Evolutionary conservation across 345 rosid genomes (phyloP), one percentile per base, ranked within the genome.

Genomic region (Gossypium mustelinum): DNA sequence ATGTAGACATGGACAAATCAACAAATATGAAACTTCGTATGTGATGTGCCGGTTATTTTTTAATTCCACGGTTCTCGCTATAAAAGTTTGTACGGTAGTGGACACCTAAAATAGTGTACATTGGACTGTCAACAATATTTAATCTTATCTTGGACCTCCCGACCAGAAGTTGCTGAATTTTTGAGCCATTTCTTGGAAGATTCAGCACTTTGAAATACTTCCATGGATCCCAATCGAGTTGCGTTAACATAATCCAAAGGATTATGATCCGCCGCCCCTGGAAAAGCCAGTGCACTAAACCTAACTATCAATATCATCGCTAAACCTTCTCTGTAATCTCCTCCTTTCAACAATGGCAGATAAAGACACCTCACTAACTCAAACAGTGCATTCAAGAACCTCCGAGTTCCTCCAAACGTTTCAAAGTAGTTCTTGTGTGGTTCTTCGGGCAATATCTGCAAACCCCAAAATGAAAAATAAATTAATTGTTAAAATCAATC

Each of bases 291-390:
- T 29, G 47, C 60, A 4, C 25, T 0, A 29, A 27, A 27, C 47
- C 73, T 69, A 20, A 69, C 45, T 1, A 22, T 20, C 34, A 44
- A 7, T 11, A 67, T 45, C 39, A 67, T 14, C n/a, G 34, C 1
- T 12, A 69, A 69, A 29, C 73, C 3, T 14, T 69, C 73, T 10
- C 45, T 69, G 73, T 69, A 69, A 2, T 69, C 73, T 17, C 1
- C 2, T 51, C 73, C 73, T 20, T 51, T 27, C 22, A 17, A 11
- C 45, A 52, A 52, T 69, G 73, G 73, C 7, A 51, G 60, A 27
- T 51, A 69, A 10, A 69, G 60, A 41, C 59, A 16, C 73, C 73
- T 69, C 2, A 51, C 2, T 27, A 51, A 18, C 47, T 69, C 73
- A 5, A 10, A 10, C 24, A 4, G 17, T 2, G 73, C 73, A 69